Conservation (phyloP, 2,329 filamentous ascomycete species). For the Nemania serpens region DNA sequence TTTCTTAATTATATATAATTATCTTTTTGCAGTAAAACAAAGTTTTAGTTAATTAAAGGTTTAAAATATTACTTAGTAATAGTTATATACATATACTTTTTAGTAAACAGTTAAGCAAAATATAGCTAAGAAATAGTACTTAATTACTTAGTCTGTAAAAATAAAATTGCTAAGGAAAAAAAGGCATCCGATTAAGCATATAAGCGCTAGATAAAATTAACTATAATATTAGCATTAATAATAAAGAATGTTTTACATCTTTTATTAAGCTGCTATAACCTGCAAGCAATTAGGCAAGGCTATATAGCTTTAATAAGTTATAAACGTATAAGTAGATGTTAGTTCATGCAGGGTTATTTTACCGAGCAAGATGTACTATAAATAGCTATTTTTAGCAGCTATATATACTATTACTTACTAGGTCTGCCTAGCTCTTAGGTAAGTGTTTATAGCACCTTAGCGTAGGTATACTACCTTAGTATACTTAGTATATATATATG, state of each 20-base stretch:
- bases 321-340: conserved; percentile 27
- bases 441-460: too few species aligned
- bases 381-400: conserved; percentile 43
- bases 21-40: too few species aligned
- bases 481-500: too few species aligned
- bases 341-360: conserved; percentile 32
- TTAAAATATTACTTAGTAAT: too few species aligned
- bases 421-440: too few species aligned
- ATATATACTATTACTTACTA: too few species aligned
- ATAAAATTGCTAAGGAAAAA: conserved; percentile 6
- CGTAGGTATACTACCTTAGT: neutral
- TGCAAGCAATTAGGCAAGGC: conserved; percentile 33
- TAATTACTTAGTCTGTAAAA: neutral
- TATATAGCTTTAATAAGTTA: conserved; percentile 30
- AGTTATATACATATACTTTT: neutral
- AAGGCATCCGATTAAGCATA: neutral
- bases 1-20: too few species aligned
- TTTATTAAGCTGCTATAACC: conserved; percentile 23
- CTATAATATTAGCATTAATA: conserved; percentile 7
- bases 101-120: neutral
- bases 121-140: neutral
- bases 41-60: too few species aligned
- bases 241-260: neutral
- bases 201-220: conserved; percentile 26
- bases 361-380: conserved; percentile 39